Evolutionary conservation across 352 stramenopile genomes (phyloP), one percentile per base, ranked within the genome.

Genomic region (Thraustotheca clavata): DNA sequence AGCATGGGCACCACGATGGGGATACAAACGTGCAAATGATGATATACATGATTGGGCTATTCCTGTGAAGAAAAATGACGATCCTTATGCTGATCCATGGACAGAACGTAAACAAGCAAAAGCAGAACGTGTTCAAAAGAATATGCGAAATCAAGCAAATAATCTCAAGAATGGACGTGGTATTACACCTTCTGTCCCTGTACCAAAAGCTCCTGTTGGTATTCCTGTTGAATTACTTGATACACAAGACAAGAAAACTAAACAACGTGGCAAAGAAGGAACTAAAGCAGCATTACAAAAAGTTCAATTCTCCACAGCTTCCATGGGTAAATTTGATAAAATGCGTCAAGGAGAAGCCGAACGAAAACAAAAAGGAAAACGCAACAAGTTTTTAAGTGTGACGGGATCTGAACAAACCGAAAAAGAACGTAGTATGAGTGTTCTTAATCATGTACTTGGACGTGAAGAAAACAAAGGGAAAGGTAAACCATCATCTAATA

Each of bases 291-390:
- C 89, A 36, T 73, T 98, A 18, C 73, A 86, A 54, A 95, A 94
- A 59, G 94, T 96, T 57, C 91, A 97, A 72, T 86, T 88, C 55
- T 94, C 88, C 20, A 98, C 91, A 3, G 91, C 94, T 18, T 97
- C 88, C 1, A 86, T 98, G 71, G 94, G 94, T 62, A 96, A 94
- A 66, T 98, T 98, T 72, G 91, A 98, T 75, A 92, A 94, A 69
- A 93, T 95, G 83, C 75, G 88, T 39, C 77, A 94, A 39, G 91
- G 91, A 39, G 94, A 98, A 76, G 82, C 80, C 16, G 88, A 97
- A 69, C 80, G 87, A 62, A 95, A 93, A 75, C 68, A 85, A 31
- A 87, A 82, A 68, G 83, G 83, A 67, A 92, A 92, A 69, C 81
- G 83, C 65, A 90, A 91, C 70, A 76, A 86, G 55, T 92, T 92